Base-by-base conservation (phyloP, 768 basidiomycete species). In the Lactifluus piperatus region DNA sequence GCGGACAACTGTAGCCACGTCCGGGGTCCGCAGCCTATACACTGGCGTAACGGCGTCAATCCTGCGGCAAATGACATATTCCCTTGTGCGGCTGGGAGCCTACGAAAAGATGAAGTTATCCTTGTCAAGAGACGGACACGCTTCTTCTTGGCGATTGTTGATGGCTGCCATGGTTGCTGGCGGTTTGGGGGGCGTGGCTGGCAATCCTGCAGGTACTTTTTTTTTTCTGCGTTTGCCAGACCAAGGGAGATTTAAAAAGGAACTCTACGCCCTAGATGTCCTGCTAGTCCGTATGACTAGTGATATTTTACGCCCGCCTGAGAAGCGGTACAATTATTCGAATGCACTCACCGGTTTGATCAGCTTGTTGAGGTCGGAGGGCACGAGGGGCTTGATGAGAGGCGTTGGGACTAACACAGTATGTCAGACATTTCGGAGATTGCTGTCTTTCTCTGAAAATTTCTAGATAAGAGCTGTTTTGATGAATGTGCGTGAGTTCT, bases 1-100 rank as follows among this genome's bases (percentile, higher is more conserved):
- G 47, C 79, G 79, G 47, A 73, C 73, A 56, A 87, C 91, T 16
- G 73, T 94, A 34, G 72, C 77, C 16, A 76, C 83, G 62, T 81
- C 82, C 20, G 91, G 92, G 62, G 68, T 91, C 62, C 78, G 78
- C 57, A 88, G 88, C 62, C 72, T 94, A 26, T 93, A 89, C 66
- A 83, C 86, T 11, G 92, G 92, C 24, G 78, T 93, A 34, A 83
- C 85, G 5, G 91, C 91, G 5, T 90, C 91, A 3, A 71, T 92
- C 24, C 76, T 93, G 70, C 81, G 92, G 52, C 92, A 94, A 73
- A 92, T 94, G 91, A 85, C 90, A 10, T 94, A 94, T 67, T 90
- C 90, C 0, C 81, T 94, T 47, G 88, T 91, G 54, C 83, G 92
- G 32, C 73, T 94, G 30, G 91, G 91, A 24, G 81, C 77, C 22